phyloP scores from a whole-genome alignment of 495 filamentous ascomycete species.

The Penicillium turbatum region DNA sequence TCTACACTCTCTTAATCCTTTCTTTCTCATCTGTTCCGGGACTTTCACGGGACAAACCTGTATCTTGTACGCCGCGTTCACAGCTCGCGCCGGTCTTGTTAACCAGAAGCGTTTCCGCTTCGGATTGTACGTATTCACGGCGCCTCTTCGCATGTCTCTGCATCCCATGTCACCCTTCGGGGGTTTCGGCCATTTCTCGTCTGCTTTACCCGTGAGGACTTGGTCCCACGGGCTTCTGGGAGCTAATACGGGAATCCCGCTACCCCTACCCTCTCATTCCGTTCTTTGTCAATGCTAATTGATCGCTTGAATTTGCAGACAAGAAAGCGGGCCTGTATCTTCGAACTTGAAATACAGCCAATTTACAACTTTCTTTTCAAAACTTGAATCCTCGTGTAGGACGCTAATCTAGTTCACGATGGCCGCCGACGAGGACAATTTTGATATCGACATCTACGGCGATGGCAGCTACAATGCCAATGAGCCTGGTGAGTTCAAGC shows the following conservation, averaged over 20 bases:
- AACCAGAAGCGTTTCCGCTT: conserved; percentile 24
- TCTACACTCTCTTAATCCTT: conserved; percentile 1
- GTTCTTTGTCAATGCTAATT: conserved; percentile 38
- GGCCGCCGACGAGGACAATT: conserved; percentile 82
- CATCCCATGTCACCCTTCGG: conserved; percentile 10
- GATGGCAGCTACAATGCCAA: conserved; percentile 57
- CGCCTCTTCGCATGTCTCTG: conserved; percentile 20
- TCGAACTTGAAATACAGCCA: conserved; percentile 29
- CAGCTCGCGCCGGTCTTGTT: conserved; percentile 24
- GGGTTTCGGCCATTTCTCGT: conserved; percentile 6
- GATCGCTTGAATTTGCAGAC: conserved; percentile 37
- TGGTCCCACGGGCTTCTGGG: background rate
- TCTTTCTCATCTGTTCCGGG: conserved; percentile 10
- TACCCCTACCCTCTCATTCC: conserved; percentile 8
- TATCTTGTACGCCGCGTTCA: conserved; percentile 20
- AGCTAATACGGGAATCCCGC: background rate
- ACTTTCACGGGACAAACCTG: background rate
- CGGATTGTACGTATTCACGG: conserved; percentile 48
- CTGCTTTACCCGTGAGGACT: conserved; percentile 3
- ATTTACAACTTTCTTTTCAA: conserved; percentile 17
- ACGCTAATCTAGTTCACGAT: conserved; percentile 47
- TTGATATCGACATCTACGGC: conserved; percentile 98
- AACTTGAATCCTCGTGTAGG: conserved; percentile 9
- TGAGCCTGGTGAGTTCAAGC: conserved; percentile 48
- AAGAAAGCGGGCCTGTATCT: conserved; percentile 34